phyloP scores from a whole-genome alignment of 495 filamentous ascomycete genomes.

The Penicillium verhagenii region DNA sequence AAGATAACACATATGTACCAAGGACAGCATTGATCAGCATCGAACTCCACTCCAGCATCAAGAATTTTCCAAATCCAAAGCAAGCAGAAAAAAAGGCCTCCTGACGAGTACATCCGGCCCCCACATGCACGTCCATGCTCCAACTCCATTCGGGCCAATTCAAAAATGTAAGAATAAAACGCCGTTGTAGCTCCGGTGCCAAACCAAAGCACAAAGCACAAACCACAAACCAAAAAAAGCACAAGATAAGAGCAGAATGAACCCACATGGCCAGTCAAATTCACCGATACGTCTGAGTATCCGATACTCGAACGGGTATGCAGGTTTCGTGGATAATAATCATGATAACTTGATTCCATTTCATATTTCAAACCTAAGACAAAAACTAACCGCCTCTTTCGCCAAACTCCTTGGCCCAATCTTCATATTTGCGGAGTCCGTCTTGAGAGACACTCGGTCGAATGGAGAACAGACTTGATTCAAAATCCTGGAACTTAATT shows the following conservation, averaged over 20 bases:
- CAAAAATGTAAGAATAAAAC: too few relatives aligned
- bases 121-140: neutral
- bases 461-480: constrained; percentile 80
- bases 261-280: too few relatives aligned
- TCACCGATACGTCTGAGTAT: neutral
- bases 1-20: neutral
- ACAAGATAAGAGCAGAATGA: too few relatives aligned
- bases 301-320: too few relatives aligned
- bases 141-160: neutral
- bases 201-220: too few relatives aligned
- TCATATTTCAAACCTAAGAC: neutral
- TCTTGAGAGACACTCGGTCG: constrained; percentile 85
- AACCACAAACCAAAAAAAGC: too few relatives aligned
- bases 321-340: neutral
- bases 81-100: too few relatives aligned
- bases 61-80: neutral
- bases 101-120: neutral
- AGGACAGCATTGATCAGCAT: neutral
- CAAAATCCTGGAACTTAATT: constrained; percentile 80
- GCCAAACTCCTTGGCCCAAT: constrained; percentile 92
- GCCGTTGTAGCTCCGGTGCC: too few relatives aligned
- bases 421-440: constrained; percentile 82
- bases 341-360: neutral
- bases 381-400: constrained; percentile 71
- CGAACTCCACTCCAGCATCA: neutral